Base-by-base conservation (phyloP, 2,329 filamentous ascomycete genomes). In the Talaromyces piceae region DNA sequence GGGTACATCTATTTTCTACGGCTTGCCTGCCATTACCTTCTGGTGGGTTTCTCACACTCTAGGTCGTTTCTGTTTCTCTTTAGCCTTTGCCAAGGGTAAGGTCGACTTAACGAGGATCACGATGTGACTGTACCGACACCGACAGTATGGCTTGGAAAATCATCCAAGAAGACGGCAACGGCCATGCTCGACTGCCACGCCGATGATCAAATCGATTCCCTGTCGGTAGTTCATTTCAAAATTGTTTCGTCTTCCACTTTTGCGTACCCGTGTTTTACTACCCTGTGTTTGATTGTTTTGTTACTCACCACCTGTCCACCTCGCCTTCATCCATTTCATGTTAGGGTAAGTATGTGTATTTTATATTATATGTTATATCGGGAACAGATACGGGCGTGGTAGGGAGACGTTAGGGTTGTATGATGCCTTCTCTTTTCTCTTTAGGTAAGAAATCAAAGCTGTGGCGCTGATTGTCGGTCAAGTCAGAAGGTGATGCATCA, bases 341-440 rank as follows among this genome's bases (percentile, higher is more conserved):
- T 64, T 52, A 50, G 62, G 67, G 63, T 70, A 67, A 70, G 71
- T 73, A 71, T 60, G 56, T 63, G 63, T 73, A 69, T 72, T 53
- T 49, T 37, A 37, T 37, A 18, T 37, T 20, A 3, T 11, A 11
- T 37, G 4, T 8, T 33, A 16, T 53, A 53, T 41, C 31, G 41
- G 31, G 37, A 53, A 41, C 23, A 25, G 37, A 72, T 58, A 63
- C 67, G 33, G 31, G 18, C 13, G n/a, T 12, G 39, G 41, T 16
- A 27, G 30, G 45, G 46, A 25, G 30, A 11, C 25, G n/a, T n/a
- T 48, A 18, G 31, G 39, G 39, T 25, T 31, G 49, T 41, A 51
- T 41, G 37, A 39, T 51, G 30, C 25, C n/a, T n/a, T n/a, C n/a
- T n/a, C n/a, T 30, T 23, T 11, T 26, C 33, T 45, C 39, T 46